Evolutionary conservation across 495 filamentous ascomycete species (phyloP), one percentile per base, ranked within the genome.

Genomic region (Cladorrhinum samala): DNA sequence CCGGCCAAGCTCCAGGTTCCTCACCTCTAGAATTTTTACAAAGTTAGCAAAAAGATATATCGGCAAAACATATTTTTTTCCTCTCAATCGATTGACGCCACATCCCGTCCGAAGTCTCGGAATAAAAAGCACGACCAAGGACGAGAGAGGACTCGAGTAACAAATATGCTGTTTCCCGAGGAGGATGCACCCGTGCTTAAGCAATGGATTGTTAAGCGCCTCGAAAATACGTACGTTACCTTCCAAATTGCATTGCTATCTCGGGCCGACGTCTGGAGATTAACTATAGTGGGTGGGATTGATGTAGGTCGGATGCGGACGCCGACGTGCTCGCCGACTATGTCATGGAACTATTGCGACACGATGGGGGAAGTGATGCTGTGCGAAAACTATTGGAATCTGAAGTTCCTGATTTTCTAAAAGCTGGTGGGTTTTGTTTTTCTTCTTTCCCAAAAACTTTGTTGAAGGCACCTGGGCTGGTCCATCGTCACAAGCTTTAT

Each of bases 291-390:
- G 8, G 39, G 8, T 41, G 39, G n/a, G 8, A 41, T 17, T 41
- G 8, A 8, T 5, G 39, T 19, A 95, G 89, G 51, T 95, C 91
- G 13, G 93, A 96, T 68, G 93, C 91, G 44, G 93, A 98, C 67
- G 84, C 89, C 24, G 91, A 96, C 61, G 89, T 98, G 2, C 85
- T 98, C 14, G 91, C 91, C 25, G 93, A 98, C 64, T 98, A 96
- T 63, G 88, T 98, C 0, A 74, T 96, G 25, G 92, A 92, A n/a
- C 81, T 98, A 9, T 75, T 96, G 27, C 82, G 82, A 50, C 83
- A 88, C 49, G 89, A 96, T 60, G 87, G 87, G 54, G 78, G 83
- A 18, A 79, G 81, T n/a, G 79, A 85, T 3, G 77, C 84, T 46
- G 84, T 95, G 33, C 82, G 84, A 62, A 76, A 80, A 61, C 80